phyloP scores from a whole-genome alignment of 2,329 filamentous ascomycete genomes.

The Leptographium galeiforme region DNA sequence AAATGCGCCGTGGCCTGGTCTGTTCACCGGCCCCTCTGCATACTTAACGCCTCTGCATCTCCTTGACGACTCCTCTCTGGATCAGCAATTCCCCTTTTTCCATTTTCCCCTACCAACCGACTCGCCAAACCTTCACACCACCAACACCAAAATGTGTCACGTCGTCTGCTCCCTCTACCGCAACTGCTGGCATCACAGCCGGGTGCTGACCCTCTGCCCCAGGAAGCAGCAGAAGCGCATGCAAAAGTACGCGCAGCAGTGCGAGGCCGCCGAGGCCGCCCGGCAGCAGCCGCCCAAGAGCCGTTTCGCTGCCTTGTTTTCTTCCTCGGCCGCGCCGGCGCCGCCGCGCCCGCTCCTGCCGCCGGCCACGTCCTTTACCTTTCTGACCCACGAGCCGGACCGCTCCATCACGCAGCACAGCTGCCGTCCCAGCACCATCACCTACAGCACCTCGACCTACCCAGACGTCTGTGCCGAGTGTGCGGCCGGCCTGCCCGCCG shows the following conservation, averaged over 20 bases:
- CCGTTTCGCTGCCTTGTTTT: not conserved
- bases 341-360: not conserved
- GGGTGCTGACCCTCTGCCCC: slow-evolving; percentile 3
- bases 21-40: no score
- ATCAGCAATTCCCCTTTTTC: no score
- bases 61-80: no score
- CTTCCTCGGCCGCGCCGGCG: not conserved
- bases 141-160: slow-evolving; percentile 2
- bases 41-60: no score
- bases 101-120: not conserved
- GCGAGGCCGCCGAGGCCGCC: not conserved
- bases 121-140: not conserved
- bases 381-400: not conserved
- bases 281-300: not conserved
- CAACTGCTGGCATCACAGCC: slow-evolving; percentile 3
- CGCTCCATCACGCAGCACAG: not conserved
- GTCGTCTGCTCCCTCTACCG: slow-evolving; percentile 3
- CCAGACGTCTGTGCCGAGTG: not conserved
- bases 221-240: slow-evolving; percentile 1
- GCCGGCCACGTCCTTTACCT: not conserved
- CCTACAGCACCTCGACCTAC: not conserved
- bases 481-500: not conserved
- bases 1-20: no score
- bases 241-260: not conserved
- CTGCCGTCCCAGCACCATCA: slow-evolving; percentile 1